A percentile compares a stretch with the other conserved stretches of the same genome.
These are phyloP conservation scores for Phytophthora kernoviae DNA, from an alignment of 352 stramenopile species.

Conservation along the genomic window DNA sequence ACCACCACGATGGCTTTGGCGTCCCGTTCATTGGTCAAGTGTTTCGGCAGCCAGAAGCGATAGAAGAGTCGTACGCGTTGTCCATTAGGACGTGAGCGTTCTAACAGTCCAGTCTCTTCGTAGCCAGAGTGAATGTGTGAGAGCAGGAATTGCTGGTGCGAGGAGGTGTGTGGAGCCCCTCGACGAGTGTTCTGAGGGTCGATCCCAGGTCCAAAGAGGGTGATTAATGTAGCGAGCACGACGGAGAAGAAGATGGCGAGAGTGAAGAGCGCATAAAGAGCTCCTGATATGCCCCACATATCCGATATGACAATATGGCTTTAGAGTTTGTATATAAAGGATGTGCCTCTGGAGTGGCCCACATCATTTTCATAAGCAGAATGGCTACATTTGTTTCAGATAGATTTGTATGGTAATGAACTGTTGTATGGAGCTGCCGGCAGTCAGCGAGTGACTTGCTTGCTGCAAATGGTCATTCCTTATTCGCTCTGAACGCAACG, in stretches of 20 bases:
- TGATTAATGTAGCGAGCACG: slow-evolving; percentile 26
- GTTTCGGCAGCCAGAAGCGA: slow-evolving; percentile 65
- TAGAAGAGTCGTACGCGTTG: slow-evolving; percentile 68
- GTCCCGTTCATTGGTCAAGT: slow-evolving; percentile 34
- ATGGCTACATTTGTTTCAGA: too few species aligned
- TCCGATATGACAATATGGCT: too few species aligned
- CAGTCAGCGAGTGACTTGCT: too few species aligned
- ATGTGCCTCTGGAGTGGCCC: not conserved
- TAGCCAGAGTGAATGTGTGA: slow-evolving; percentile 46
- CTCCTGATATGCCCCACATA: slow-evolving; percentile 25
- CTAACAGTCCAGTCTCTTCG: slow-evolving; percentile 59
- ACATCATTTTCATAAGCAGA: not conserved
- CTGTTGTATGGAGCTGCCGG: too few species aligned
- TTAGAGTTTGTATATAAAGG: not conserved
- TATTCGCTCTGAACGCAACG: too few species aligned
- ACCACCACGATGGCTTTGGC: slow-evolving; percentile 68
- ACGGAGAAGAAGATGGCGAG: slow-evolving; percentile 24
- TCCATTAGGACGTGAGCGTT: slow-evolving; percentile 40
- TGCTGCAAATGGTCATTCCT: too few species aligned
- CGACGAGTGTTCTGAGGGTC: slow-evolving; percentile 51
- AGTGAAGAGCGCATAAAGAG: slow-evolving; percentile 14
- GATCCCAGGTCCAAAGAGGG: slow-evolving; percentile 65
- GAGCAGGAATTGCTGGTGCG: slow-evolving; percentile 61
- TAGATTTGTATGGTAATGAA: too few species aligned
- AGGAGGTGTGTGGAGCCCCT: slow-evolving; percentile 38